Evolutionary conservation across 257 asterid species (phyloP).

Genomic region (Capsicum pubescens): DNA sequence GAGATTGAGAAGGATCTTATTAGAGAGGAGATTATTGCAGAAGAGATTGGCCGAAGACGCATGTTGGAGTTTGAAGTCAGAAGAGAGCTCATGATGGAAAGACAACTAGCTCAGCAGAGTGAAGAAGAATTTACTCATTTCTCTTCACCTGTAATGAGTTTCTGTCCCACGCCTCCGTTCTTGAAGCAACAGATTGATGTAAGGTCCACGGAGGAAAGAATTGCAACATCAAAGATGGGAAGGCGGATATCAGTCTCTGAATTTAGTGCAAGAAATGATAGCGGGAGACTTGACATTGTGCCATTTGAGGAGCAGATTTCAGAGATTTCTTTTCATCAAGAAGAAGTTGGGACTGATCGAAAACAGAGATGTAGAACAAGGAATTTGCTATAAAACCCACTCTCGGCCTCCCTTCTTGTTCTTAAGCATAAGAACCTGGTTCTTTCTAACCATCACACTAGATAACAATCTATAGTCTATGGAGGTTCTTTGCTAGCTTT

Average conservation of each 20-base stretch:
- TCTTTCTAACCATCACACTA: no score
- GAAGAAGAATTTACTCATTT: slow-evolving; percentile 36
- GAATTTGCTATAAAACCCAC: no score
- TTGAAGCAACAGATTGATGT: slow-evolving; percentile 35
- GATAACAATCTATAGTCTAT: no score
- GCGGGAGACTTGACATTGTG: slow-evolving; percentile 29
- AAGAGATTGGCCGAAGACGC: slow-evolving; percentile 56
- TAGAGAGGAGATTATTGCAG: slow-evolving; percentile 58
- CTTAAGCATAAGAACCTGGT: no score
- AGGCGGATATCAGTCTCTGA: slow-evolving; percentile 13
- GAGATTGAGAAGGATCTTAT: slow-evolving; percentile 55
- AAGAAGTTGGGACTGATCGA: neutral
- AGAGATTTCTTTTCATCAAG: slow-evolving; percentile 27
- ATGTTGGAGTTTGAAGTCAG: slow-evolving; percentile 64
- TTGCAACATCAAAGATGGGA: slow-evolving; percentile 29
- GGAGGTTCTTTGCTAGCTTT: no score
- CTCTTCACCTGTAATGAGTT: slow-evolving; percentile 29
- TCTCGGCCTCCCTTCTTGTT: no score
- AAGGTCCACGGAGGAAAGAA: slow-evolving; percentile 45
- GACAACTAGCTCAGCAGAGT: slow-evolving; percentile 40
- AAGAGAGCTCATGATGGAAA: slow-evolving; percentile 57
- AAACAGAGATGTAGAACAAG: neutral
- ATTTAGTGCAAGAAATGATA: slow-evolving; percentile 33
- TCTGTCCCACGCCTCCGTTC: slow-evolving; percentile 30
- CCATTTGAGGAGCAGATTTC: slow-evolving; percentile 44